These are phyloP conservation scores for Lentinus brumalis DNA, from an alignment of 768 basidiomycete genomes.

Conservation along the genomic window DNA sequence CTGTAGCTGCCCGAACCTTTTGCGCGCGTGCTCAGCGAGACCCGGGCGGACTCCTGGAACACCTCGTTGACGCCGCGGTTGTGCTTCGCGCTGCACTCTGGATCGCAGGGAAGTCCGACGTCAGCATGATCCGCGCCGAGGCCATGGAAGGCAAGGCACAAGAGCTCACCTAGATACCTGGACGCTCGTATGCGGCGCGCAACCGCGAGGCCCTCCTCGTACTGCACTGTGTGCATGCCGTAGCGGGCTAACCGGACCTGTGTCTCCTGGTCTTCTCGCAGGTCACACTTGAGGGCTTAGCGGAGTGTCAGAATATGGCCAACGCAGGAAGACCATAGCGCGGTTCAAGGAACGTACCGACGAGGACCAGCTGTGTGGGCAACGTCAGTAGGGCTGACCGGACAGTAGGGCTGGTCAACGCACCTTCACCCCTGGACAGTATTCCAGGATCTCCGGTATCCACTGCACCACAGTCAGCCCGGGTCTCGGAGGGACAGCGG, in stretches of 20 bases:
- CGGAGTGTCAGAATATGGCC: background rate
- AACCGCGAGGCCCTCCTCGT: conserved; percentile 89
- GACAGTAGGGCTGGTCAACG: conserved; percentile 21
- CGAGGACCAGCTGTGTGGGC: conserved; percentile 69
- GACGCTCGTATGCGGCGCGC: conserved; percentile 90
- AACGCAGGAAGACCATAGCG: conserved; percentile 3
- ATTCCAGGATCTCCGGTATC: conserved; percentile 90
- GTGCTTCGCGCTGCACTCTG: conserved; percentile 97
- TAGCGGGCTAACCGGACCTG: conserved; percentile 73
- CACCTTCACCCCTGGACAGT: conserved; percentile 95
- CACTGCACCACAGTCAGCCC: conserved; percentile 55
- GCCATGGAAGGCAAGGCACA: too few species aligned
- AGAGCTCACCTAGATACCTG: conserved; percentile 81
- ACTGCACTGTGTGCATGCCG: conserved; percentile 75
- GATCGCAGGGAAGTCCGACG: background rate
- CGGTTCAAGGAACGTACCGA: conserved; percentile 58
- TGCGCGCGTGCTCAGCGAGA: conserved; percentile 74
- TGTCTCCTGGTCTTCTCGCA: conserved; percentile 79
- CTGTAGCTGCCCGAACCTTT: conserved; percentile 55
- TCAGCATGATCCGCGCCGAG: background rate
- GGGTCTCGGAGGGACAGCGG: background rate
- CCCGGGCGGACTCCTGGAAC: conserved; percentile 88
- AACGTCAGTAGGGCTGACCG: conserved; percentile 10
- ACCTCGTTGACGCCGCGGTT: conserved; percentile 94
- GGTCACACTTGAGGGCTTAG: conserved; percentile 91